Conservation (phyloP, 345 rosid genomes). For the rapeseed (Brassica napus) region DNA sequence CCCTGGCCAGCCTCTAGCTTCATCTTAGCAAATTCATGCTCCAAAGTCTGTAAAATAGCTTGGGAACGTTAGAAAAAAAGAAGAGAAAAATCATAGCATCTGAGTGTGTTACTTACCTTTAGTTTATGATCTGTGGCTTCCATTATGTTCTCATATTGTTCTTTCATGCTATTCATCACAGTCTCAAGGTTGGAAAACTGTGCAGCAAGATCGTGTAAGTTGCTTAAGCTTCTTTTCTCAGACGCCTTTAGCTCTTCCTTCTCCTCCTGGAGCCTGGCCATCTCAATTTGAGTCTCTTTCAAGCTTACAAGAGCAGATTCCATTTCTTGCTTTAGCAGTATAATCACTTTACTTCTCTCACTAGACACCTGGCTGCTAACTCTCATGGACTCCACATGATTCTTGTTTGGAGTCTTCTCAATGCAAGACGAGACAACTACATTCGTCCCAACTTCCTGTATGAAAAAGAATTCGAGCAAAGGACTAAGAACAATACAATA, state of each 20-base stretch:
- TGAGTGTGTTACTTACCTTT: conserved; percentile 25
- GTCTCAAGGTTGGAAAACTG: conserved; percentile 56
- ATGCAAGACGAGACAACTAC: conserved; percentile 37
- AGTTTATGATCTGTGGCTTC: conserved; percentile 53
- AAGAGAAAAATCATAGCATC: conserved; percentile 11
- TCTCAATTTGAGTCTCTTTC: conserved; percentile 68
- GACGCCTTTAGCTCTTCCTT: conserved; percentile 60
- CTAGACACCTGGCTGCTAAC: conserved; percentile 31
- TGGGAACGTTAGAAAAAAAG: conserved; percentile 12
- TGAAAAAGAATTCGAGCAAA: not conserved
- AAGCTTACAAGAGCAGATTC: conserved; percentile 75
- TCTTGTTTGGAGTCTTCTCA: conserved; percentile 40
- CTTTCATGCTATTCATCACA: conserved; percentile 50
- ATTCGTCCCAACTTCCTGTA: conserved; percentile 39
- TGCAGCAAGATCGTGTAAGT: conserved; percentile 47
- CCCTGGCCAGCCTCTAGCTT: conserved; percentile 63
- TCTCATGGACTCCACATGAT: conserved; percentile 31
- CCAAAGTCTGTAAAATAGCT: conserved; percentile 57
- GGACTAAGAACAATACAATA: conserved; percentile 7
- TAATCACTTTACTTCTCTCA: conserved; percentile 57
- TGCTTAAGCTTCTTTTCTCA: conserved; percentile 56
- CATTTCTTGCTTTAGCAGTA: conserved; percentile 72
- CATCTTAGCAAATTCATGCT: conserved; percentile 71
- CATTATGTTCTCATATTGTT: conserved; percentile 51
- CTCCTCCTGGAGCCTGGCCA: conserved; percentile 58